phyloP scores from a whole-genome alignment of 2,329 filamentous ascomycete species.

The Escovopsis weberi region DNA sequence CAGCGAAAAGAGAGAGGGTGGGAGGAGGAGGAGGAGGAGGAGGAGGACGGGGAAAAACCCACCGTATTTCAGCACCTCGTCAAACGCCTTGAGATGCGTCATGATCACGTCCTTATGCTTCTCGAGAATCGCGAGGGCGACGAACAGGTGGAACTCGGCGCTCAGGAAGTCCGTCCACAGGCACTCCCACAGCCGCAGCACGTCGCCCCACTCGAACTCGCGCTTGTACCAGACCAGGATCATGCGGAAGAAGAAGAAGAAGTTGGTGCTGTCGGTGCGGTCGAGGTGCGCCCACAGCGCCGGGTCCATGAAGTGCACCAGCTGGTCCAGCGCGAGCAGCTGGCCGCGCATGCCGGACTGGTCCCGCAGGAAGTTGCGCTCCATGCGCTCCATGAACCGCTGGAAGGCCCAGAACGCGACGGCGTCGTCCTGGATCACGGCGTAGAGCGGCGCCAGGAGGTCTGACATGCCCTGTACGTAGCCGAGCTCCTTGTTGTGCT shows the following conservation, averaged over 20 bases:
- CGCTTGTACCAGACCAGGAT: conserved; percentile 97
- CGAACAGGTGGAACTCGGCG: conserved; percentile 85
- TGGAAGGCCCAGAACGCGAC: conserved; percentile 95
- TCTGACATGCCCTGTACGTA: conserved; percentile 99
- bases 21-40: no score
- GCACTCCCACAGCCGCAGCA: conserved; percentile 78
- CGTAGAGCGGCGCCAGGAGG: conserved; percentile 87
- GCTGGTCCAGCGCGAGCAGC: conserved; percentile 78
- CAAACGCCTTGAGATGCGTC: conserved; percentile 84
- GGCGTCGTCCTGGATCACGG: conserved; percentile 93
- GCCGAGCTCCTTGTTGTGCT: conserved; percentile 88
- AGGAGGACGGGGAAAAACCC: conserved; percentile 19
- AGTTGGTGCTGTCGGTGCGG: conserved; percentile 88
- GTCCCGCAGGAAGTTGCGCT: conserved; percentile 88
- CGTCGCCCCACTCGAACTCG: conserved; percentile 81
- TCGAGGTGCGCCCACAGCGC: conserved; percentile 84
- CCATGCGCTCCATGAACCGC: conserved; percentile 95
- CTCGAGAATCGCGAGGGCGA: conserved; percentile 86
- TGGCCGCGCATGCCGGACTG: conserved; percentile 94
- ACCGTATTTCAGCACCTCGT: conserved; percentile 95
- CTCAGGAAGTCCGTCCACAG: conserved; percentile 88
- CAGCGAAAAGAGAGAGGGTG: no score
- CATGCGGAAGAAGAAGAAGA: conserved; percentile 99
- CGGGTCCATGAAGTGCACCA: conserved; percentile 94
- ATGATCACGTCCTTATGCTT: conserved; percentile 96